phyloP scores from a whole-genome alignment of 441 rosid species.

The Pelargonium australe region DNA sequence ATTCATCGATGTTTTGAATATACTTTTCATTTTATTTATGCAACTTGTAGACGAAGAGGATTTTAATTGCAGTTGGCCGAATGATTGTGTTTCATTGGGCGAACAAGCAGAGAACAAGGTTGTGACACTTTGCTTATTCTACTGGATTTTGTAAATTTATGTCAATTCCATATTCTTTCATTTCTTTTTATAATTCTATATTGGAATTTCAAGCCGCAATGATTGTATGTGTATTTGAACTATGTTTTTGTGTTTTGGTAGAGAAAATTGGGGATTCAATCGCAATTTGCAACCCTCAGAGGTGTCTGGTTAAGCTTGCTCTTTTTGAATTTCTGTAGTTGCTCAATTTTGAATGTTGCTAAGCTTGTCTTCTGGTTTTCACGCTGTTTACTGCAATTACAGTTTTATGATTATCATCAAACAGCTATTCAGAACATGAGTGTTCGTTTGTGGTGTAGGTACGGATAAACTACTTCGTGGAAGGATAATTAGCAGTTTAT shows the following conservation, averaged over 20 bases:
- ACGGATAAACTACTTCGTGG: slow-evolving; percentile 12
- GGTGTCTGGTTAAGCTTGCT: slow-evolving; percentile 30
- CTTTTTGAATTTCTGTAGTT: neutral
- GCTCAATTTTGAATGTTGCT: neutral
- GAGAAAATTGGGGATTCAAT: slow-evolving; percentile 58
- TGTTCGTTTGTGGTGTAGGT: slow-evolving; percentile 24
- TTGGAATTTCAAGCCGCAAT: neutral
- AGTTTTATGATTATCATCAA: neutral
- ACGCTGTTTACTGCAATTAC: neutral
- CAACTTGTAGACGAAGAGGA: slow-evolving; percentile 49
- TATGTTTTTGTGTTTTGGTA: slow-evolving; percentile 20
- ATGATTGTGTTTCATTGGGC: slow-evolving; percentile 32
- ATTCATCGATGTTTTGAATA: slow-evolving; percentile 8
- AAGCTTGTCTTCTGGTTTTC: neutral
- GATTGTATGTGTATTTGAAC: slow-evolving; percentile 9
- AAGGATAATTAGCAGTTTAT: slow-evolving; percentile 15
- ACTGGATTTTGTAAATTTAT: neutral
- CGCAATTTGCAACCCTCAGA: slow-evolving; percentile 54
- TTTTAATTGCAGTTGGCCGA: slow-evolving; percentile 29
- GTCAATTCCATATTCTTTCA: neutral
- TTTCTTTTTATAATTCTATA: neutral
- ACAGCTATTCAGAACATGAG: neutral
- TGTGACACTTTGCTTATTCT: slow-evolving; percentile 2
- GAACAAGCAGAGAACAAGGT: slow-evolving; percentile 29
- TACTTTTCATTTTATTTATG: neutral